Conservation (phyloP, 768 basidiomycete genomes). For the Leucosporidium scottii region DNA sequence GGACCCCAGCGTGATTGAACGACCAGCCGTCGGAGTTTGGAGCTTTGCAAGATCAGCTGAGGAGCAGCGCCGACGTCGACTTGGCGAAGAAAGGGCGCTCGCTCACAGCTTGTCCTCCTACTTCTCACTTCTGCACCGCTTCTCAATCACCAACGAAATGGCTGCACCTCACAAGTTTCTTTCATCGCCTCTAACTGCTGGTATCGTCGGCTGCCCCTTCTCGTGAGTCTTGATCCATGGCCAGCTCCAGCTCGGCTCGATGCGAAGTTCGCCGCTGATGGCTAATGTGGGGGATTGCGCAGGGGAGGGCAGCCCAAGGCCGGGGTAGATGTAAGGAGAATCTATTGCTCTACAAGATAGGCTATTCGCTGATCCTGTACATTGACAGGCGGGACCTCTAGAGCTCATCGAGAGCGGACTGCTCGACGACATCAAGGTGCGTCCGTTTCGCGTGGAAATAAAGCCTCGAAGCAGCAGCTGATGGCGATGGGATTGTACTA, state of each 20-base stretch:
- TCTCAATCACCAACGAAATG: no score
- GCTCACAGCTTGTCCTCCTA: no score
- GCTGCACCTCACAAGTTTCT: slow-evolving; percentile 5
- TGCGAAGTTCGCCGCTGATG: not conserved
- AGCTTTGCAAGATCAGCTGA: no score
- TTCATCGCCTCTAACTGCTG: slow-evolving; percentile 61
- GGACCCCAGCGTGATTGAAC: no score
- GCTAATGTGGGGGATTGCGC: not conserved
- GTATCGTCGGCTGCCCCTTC: slow-evolving; percentile 95
- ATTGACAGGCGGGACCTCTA: slow-evolving; percentile 60
- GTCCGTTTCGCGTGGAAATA: not conserved
- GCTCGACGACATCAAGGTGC: slow-evolving; percentile 40
- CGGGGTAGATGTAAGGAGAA: slow-evolving; percentile 57
- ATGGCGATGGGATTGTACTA: not conserved
- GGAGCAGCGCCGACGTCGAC: no score
- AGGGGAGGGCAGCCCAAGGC: slow-evolving; percentile 55
- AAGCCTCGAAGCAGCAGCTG: no score
- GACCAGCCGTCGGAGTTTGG: no score
- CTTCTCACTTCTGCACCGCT: no score
- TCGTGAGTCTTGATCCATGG: slow-evolving; percentile 52
- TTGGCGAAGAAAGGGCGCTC: no score
- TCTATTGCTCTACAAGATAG: no score
- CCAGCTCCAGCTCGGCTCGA: not conserved
- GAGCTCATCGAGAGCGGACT: slow-evolving; percentile 83
- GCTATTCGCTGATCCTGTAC: slow-evolving; percentile 32